phyloP scores from a whole-genome alignment of 306 rosid species.

The Cucurbita moschata region DNA sequence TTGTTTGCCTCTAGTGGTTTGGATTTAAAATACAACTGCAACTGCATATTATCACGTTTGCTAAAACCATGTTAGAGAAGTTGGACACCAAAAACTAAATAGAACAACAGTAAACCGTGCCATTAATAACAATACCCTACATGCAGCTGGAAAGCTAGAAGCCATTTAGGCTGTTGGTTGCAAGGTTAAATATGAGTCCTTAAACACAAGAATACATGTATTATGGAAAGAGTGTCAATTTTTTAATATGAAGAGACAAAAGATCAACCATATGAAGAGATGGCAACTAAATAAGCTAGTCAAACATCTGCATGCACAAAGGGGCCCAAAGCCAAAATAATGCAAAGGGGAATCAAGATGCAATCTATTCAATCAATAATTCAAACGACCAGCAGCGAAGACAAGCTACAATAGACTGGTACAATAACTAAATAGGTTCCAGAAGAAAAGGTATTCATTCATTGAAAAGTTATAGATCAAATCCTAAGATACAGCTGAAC shows the following conservation, averaged over 20 bases:
- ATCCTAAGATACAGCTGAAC: neutral
- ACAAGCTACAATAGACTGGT: neutral
- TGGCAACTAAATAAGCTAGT: neutral
- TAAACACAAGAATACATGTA: neutral
- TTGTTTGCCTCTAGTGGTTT: constrained; percentile 81
- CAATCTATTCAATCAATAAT: neutral
- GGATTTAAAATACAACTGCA: constrained; percentile 77
- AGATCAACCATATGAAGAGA: neutral
- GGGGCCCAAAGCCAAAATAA: neutral
- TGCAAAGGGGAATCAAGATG: neutral
- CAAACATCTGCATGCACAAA: neutral
- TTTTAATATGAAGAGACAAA: neutral
- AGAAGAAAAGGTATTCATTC: neutral
- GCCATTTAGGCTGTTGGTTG: neutral
- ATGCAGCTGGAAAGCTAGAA: neutral
- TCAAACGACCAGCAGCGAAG: neutral
- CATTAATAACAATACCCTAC: neutral
- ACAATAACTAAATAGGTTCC: neutral
- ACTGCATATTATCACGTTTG: constrained; percentile 32
- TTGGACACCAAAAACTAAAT: neutral
- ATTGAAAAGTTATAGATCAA: neutral
- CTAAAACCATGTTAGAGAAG: constrained; percentile 4
- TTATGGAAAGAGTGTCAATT: neutral
- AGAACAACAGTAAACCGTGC: neutral
- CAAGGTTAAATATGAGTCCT: neutral